These are phyloP conservation scores for Yueomyces sp. DNA, from an alignment of 1,139 yeast genomes.

Conservation along the genomic window DNA sequence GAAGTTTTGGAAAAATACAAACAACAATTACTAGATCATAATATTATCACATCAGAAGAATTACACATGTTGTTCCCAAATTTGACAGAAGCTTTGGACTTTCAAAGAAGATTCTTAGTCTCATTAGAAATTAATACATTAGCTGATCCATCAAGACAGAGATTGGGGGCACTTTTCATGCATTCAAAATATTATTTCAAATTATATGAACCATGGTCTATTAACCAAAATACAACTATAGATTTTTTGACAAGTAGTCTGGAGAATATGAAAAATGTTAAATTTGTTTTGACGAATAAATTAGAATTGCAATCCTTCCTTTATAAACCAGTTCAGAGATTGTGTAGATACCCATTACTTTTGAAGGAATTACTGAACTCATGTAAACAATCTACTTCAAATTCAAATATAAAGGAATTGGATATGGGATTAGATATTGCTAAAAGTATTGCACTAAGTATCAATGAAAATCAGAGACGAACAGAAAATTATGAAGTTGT, in stretches of 20 bases:
- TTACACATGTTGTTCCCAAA: slow-evolving; percentile 82
- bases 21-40: slow-evolving; percentile 51
- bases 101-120: slow-evolving; percentile 78
- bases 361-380: slow-evolving; percentile 58
- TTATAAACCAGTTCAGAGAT: slow-evolving; percentile 87
- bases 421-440: slow-evolving; percentile 56
- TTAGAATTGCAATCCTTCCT: slow-evolving; percentile 83
- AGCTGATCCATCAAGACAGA: slow-evolving; percentile 62
- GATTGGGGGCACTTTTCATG: slow-evolving; percentile 79
- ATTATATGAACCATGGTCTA: slow-evolving; percentile 84
- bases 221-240: slow-evolving; percentile 74
- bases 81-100: slow-evolving; percentile 70
- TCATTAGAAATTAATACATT: slow-evolving; percentile 82
- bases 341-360: slow-evolving; percentile 84
- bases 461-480: slow-evolving; percentile 88
- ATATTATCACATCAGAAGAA: slow-evolving; percentile 65
- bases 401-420: slow-evolving; percentile 57
- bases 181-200: slow-evolving; percentile 77
- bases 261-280: slow-evolving; percentile 15
- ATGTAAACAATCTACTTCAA: slow-evolving; percentile 27
- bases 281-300: slow-evolving; percentile 60
- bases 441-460: slow-evolving; percentile 66
- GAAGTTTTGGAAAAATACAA: slow-evolving; percentile 62
- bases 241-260: slow-evolving; percentile 54
- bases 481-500: slow-evolving; percentile 74